Conservation (phyloP, 805 yeast species). For the Metschnikowia hibisci region DNA sequence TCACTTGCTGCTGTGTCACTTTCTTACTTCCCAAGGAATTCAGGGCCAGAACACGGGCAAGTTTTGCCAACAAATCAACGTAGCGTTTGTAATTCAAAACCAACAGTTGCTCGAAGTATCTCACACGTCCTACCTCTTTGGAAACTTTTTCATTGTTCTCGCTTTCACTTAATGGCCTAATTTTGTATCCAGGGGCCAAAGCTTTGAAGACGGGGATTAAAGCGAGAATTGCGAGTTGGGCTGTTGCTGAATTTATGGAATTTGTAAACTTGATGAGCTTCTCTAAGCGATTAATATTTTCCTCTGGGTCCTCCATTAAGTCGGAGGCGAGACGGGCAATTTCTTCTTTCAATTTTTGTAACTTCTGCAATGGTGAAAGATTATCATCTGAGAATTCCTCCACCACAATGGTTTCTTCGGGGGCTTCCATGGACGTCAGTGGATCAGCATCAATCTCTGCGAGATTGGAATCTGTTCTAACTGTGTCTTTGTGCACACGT, state of each 20-base stretch:
- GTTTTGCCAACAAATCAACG: slow-evolving; percentile 49
- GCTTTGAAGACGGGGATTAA: slow-evolving; percentile 80
- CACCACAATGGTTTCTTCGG: background rate
- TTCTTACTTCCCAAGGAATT: slow-evolving; percentile 35
- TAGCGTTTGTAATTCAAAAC: slow-evolving; percentile 67
- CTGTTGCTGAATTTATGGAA: slow-evolving; percentile 61
- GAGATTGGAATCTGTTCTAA: background rate
- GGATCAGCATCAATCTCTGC: background rate
- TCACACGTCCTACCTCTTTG: slow-evolving; percentile 71
- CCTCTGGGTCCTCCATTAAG: slow-evolving; percentile 86
- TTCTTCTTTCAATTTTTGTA: slow-evolving; percentile 69
- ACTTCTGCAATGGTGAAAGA: slow-evolving; percentile 48
- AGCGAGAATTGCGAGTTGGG: slow-evolving; percentile 71
- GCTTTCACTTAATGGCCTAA: slow-evolving; percentile 74
- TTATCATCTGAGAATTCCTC: slow-evolving; percentile 9
- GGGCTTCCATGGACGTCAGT: background rate
- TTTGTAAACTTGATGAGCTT: slow-evolving; percentile 67
- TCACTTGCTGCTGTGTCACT: slow-evolving; percentile 31
- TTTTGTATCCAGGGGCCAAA: slow-evolving; percentile 83
- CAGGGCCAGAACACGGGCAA: slow-evolving; percentile 37
- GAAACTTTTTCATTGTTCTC: slow-evolving; percentile 81
- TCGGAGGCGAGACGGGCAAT: slow-evolving; percentile 77
- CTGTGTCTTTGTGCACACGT: slow-evolving; percentile 48
- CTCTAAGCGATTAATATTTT: slow-evolving; percentile 59
- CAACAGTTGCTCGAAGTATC: slow-evolving; percentile 78